Conservation (phyloP, 2,329 filamentous ascomycete genomes). For the Monosporascus cannonballus region DNA sequence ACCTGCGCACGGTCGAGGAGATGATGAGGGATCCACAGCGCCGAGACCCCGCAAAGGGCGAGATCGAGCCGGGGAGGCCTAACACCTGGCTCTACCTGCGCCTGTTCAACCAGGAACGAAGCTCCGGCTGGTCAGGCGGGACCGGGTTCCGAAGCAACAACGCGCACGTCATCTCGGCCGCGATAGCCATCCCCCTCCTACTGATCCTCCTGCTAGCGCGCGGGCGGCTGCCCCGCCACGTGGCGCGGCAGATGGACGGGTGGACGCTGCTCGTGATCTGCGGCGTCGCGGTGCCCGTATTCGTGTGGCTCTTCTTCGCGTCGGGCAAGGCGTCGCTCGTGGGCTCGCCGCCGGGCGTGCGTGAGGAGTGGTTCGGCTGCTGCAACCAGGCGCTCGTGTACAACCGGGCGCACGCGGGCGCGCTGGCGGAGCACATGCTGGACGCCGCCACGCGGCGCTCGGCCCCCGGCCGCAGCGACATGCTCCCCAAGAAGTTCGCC, state of each 20-base stretch:
- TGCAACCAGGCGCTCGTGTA: conserved; percentile 27
- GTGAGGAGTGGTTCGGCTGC: conserved; percentile 26
- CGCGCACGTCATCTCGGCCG: conserved; percentile 21
- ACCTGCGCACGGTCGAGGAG: conserved; percentile 16
- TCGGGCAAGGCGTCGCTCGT: conserved; percentile 26
- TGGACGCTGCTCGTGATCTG: conserved; percentile 23
- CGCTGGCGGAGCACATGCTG: conserved; percentile 18
- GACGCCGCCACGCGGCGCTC: conserved; percentile 8
- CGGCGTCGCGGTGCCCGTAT: conserved; percentile 21
- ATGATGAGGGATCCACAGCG: conserved; percentile 24
- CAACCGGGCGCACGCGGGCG: conserved; percentile 19
- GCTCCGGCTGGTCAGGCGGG: conserved; percentile 23
- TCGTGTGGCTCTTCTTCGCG: conserved; percentile 25
- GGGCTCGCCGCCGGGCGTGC: conserved; percentile 17
- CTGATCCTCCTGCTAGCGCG: conserved; percentile 14
- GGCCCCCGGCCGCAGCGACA: conserved; percentile 20
- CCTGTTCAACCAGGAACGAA: conserved; percentile 26
- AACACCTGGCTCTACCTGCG: conserved; percentile 25
- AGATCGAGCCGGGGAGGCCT: conserved; percentile 18
- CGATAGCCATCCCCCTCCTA: conserved; percentile 18
- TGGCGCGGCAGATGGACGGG: conserved; percentile 19
- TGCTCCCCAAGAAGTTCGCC: conserved; percentile 25
- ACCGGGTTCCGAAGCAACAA: conserved; percentile 25
- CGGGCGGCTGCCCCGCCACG: conserved; percentile 13
- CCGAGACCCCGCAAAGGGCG: conserved; percentile 13